Base-by-base conservation (phyloP, 139 green algal species). In the Chlorella ohadii region DNA sequence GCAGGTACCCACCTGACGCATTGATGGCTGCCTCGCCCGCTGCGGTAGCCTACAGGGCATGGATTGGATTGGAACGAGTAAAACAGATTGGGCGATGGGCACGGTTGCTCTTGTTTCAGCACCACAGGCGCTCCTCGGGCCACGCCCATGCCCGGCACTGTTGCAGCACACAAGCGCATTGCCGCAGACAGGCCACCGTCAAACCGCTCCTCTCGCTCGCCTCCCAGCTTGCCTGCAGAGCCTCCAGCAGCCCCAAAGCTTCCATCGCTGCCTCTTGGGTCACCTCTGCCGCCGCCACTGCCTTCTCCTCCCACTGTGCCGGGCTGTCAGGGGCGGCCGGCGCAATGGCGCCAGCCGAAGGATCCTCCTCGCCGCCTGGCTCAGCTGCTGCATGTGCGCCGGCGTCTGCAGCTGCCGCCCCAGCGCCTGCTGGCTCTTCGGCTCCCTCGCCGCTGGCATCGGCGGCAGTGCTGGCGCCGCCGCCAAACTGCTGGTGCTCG, bases 251-350 rank as follows among this genome's bases (percentile, higher is more conserved):
- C 2, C 5, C n/a, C 13, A 83, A 20, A 28, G 78, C 78, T 17
- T 83, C 61, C 63, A 64, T 27, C 19, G n/a, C 63, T 33, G 78
- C 78, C 6, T 44, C 41, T 27, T 83, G 28, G 6, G 78, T 55
- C 6, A 83, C 44, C 63, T 74, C 78, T 17, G 78, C 78, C 0
- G 78, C 78, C 28, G 72, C 41, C 41, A 33, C 72, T 38, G 72
- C 44, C 36, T 72, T 34, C n/a, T 34, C 31, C 65, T 72, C 65
- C 65, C 34, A 33, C 22, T 59, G 51, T 4, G 47, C 44, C 17
- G 47, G n/a, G 72, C 47, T 63, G 72, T 25, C 11, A 4, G 70
- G 39, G 0, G 25, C 70, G 11, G 39, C 39, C 51, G 51, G 51
- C 51, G 51, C 51, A 22, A 59, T 59, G 15, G 15, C 15, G 12